Base-by-base conservation (phyloP, 495 filamentous ascomycete species). In the Letharia lupina region DNA sequence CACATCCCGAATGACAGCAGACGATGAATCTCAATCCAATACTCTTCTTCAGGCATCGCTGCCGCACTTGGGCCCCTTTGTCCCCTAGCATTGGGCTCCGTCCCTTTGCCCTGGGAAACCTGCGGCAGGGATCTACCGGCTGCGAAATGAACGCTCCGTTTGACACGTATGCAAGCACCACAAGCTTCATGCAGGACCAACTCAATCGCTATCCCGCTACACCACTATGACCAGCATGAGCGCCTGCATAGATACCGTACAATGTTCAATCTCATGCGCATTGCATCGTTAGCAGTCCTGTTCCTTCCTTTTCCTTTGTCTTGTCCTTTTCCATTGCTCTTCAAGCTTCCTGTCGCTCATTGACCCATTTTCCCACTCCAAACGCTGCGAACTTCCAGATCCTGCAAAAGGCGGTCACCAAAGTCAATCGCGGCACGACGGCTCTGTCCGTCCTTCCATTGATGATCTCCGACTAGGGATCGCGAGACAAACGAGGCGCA, bases 81-180 rank as follows among this genome's bases (percentile, higher is more conserved):
- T 9, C 23, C 23, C 23, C 23, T 28, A 28, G 23, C 23, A 28
- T 23, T 33, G 40, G 59, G 18, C 61, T 39, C 44, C 33, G n/a
- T 35, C 31, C 44, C 61, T 45, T 45, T 48, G 48, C 16, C 33
- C 48, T 45, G 41, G 44, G 16, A 13, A 31, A 4, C 23, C 23
- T 31, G 0, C 11, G 31, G 54, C 64, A 59, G 60, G 68, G 68
- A 67, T 69, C 64, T 66, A 58, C 70, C 62, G 61, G 28, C 48
- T 64, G 20, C 52, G 67, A 69, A 64, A 71, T 71, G 65, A 68
- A 68, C n/a, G 59, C 62, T 69, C 70, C 67, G 67, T 56, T 60
- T 72, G 70, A 70, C 70, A 72, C 70, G 68, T 72, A 69, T 70
- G 68, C 70, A 72, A 56, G 52, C 52, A 54, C 50, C 28, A 54